Conservation (phyloP, 148 eudicot genomes). For the Cornus suecica region DNA sequence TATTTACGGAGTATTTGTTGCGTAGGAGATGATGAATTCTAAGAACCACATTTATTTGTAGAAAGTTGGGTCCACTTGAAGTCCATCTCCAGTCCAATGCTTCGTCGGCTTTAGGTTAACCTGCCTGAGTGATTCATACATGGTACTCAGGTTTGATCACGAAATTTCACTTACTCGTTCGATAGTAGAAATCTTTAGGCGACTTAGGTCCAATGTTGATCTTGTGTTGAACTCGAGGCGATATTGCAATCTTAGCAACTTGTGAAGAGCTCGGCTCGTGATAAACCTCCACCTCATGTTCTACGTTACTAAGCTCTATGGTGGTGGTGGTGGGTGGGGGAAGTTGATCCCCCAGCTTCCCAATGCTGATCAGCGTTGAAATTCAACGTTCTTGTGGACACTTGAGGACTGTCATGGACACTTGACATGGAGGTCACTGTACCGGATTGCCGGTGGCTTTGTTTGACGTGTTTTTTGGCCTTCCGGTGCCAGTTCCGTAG, state of each 20-base stretch:
- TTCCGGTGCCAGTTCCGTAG: slow-evolving; percentile 41
- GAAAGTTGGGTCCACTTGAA: no score
- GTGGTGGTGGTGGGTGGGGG: slow-evolving; percentile 7
- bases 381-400: slow-evolving; percentile 21
- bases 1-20: no score
- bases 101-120: no score
- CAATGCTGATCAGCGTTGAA: slow-evolving; percentile 16
- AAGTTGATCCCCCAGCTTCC: slow-evolving; percentile 18
- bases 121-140: no score
- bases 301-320: background rate
- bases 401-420: slow-evolving; percentile 18
- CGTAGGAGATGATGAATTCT: no score
- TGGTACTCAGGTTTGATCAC: no score
- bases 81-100: no score
- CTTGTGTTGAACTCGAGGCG: background rate
- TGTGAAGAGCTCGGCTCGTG: background rate
- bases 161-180: background rate
- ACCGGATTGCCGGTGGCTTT: slow-evolving; percentile 15
- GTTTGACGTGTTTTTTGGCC: slow-evolving; percentile 36
- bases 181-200: slow-evolving; percentile 13
- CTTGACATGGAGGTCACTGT: slow-evolving; percentile 26
- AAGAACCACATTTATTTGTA: no score
- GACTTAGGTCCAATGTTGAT: background rate
- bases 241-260: slow-evolving; percentile 3
- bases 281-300: background rate